These are phyloP conservation scores for Hypoxylon lenormandii DNA, from an alignment of 495 filamentous ascomycete species.

Conservation along the genomic window DNA sequence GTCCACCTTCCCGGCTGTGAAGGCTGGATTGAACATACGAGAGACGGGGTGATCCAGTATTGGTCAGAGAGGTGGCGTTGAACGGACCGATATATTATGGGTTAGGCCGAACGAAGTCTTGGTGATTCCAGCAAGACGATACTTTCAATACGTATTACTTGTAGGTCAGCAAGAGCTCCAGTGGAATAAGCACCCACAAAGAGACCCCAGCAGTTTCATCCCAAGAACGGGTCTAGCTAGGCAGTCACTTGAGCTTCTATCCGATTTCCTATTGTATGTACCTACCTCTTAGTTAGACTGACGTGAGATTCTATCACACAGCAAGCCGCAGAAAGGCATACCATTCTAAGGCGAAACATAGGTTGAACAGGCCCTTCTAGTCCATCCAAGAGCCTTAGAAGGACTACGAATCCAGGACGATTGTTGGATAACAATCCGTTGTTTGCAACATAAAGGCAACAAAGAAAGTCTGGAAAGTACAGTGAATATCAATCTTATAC, in stretches of 20 bases:
- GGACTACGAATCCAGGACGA: too few relatives aligned
- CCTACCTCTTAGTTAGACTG: too few relatives aligned
- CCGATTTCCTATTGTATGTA: too few relatives aligned
- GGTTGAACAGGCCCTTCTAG: too few relatives aligned
- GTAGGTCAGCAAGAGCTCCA: not conserved
- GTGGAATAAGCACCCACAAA: not conserved
- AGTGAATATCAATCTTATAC: not conserved
- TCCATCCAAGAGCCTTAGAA: too few relatives aligned
- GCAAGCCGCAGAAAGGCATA: too few relatives aligned
- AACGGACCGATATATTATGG: constrained; percentile 7
- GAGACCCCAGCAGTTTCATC: too few relatives aligned
- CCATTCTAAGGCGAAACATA: too few relatives aligned
- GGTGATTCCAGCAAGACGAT: constrained; percentile 17
- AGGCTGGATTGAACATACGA: not conserved
- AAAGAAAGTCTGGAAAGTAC: not conserved
- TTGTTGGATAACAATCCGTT: too few relatives aligned
- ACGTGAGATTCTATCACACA: not conserved
- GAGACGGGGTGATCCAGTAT: constrained; percentile 5
- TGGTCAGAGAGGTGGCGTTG: constrained; percentile 21
- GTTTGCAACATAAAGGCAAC: not conserved
- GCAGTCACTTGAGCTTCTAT: too few relatives aligned
- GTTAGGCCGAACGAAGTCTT: constrained; percentile 1
- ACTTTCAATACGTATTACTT: constrained; percentile 1
- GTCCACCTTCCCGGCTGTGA: constrained; percentile 3
- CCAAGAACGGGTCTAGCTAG: too few relatives aligned